Percentiles rank a stretch among this genome's conserved stretches.
Evolutionary conservation across 2,329 filamentous ascomycete genomes (phyloP).

Genomic region (Colletotrichum spaethianum): DNA sequence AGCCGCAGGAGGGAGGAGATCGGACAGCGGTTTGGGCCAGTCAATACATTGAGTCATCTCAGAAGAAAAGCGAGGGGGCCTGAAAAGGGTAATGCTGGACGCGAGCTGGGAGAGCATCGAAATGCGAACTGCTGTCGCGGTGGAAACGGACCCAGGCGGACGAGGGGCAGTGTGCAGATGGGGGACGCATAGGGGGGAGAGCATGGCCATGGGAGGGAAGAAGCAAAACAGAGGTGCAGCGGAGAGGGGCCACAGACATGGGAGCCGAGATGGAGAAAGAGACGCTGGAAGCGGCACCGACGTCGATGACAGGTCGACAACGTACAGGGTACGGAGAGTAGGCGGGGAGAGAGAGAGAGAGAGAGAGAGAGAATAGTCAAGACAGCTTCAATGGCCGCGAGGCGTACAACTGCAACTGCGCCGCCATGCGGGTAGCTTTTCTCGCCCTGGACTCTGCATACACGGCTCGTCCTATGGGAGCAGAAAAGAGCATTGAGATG

Average conservation of each 20-base stretch:
- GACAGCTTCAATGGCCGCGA: constrained; percentile 36
- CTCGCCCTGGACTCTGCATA: constrained; percentile 50
- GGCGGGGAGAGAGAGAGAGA: background rate
- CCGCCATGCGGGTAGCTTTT: constrained; percentile 57
- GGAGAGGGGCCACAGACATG: constrained; percentile 7
- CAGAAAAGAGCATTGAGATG: constrained; percentile 22
- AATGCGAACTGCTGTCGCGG: constrained; percentile 33
- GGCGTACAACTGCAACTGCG: constrained; percentile 54
- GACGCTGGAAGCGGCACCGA: constrained; percentile 12
- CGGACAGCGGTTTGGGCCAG: constrained; percentile 40
- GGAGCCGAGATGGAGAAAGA: constrained; percentile 2
- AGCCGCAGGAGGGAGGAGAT: constrained; percentile 44
- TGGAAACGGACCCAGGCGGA: constrained; percentile 15
- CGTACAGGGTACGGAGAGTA: constrained; percentile 29
- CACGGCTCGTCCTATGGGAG: constrained; percentile 51
- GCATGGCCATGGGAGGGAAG: background rate
- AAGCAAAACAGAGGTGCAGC: constrained; percentile 32
- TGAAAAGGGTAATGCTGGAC: constrained; percentile 2
- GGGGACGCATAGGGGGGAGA: constrained; percentile 14
- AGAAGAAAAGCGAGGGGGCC: constrained; percentile 20
- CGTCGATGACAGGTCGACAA: constrained; percentile 22
- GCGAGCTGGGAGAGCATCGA: constrained; percentile 10
- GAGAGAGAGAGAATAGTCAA: constrained; percentile 5
- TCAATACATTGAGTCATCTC: constrained; percentile 44
- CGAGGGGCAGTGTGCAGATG: constrained; percentile 29